Base-by-base conservation (phyloP, 352 stramenopile species). In the Pythium aristosporum region DNA sequence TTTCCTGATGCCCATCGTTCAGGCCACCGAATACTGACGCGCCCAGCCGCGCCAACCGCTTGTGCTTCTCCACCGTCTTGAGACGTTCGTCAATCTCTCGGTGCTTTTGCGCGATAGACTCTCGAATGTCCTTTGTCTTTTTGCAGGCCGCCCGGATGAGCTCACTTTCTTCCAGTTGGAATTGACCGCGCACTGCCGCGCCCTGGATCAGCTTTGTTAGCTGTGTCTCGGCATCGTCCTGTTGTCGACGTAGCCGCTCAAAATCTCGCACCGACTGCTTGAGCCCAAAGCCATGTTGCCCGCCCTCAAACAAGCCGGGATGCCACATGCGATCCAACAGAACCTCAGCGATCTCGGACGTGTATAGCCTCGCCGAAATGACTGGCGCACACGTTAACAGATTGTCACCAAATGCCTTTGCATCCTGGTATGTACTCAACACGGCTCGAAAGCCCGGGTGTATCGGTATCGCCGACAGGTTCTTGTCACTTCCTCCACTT, bases 291-390 rank as follows among this genome's bases (percentile, higher is more conserved):
- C 36, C 44, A 57, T 65, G 54, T 16, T 53, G 63, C 20, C 56
- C 48, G 8, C 46, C 34, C 68, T 55, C 53, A n/a, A 55, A 58
- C 3, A 58, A 18, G 2, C 63, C 65, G 5, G 57, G 60, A 25
- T 69, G 66, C 76, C 77, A 88, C 43, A 87, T 57, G 7, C 74
- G 77, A 59, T 90, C 81, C 1, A 88, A 55, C 11, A 88, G 36
- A 3, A 77, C 47, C 25, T 75, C 72, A 0, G 41, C 23, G 0
- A 83, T 21, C 5, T 88, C 81, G 0, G 61, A 71, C 0, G 53
- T 18, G n/a, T 78, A 39, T 7, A 79, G 9, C 7, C 61, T 21
- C 4, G 63, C 77, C 20, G 75, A 70, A 0, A 89, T 32, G 1
- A 75, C 74, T 21, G 79, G 79, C 12, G 80, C 53, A 30, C 61